Conservation (phyloP, 768 basidiomycete species). For the Butyriboletus loyo region DNA sequence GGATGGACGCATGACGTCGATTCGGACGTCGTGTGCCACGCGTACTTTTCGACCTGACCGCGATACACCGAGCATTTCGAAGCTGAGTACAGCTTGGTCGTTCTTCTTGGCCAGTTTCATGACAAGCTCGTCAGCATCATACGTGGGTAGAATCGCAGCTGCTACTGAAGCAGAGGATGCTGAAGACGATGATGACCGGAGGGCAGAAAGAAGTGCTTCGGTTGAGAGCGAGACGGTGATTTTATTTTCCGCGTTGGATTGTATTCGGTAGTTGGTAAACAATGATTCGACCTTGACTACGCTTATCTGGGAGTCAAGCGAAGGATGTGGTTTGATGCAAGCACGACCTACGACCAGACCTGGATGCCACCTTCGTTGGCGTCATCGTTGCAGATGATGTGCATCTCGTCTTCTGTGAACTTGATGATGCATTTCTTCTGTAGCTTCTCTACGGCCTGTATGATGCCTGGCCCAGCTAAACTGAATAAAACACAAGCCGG, state of each 20-base stretch:
- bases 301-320: slow-evolving; percentile 31
- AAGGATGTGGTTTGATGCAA: slow-evolving; percentile 30
- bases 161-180: slow-evolving; percentile 38
- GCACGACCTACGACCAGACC: slow-evolving; percentile 67
- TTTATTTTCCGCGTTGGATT: slow-evolving; percentile 80
- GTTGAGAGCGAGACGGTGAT: slow-evolving; percentile 73
- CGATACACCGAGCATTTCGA: slow-evolving; percentile 68
- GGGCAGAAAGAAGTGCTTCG: slow-evolving; percentile 70
- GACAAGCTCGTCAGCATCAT: slow-evolving; percentile 62
- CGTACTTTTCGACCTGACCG: slow-evolving; percentile 61
- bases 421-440: slow-evolving; percentile 83
- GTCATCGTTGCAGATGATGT: slow-evolving; percentile 80
- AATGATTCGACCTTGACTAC: slow-evolving; percentile 65
- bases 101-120: slow-evolving; percentile 89
- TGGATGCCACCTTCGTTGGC: slow-evolving; percentile 82
- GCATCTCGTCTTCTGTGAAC: slow-evolving; percentile 70
- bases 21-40: slow-evolving; percentile 77
- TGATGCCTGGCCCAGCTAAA: slow-evolving; percentile 49
- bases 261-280: slow-evolving; percentile 77
- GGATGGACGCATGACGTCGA: slow-evolving; percentile 72
- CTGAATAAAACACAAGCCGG: neutral
- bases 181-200: slow-evolving; percentile 60
- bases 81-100: slow-evolving; percentile 70
- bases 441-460: slow-evolving; percentile 79
- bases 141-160: slow-evolving; percentile 30